These are phyloP conservation scores for Alternaria angustiovoidea DNA, from an alignment of 2,329 filamentous ascomycete genomes.

Conservation along the genomic window DNA sequence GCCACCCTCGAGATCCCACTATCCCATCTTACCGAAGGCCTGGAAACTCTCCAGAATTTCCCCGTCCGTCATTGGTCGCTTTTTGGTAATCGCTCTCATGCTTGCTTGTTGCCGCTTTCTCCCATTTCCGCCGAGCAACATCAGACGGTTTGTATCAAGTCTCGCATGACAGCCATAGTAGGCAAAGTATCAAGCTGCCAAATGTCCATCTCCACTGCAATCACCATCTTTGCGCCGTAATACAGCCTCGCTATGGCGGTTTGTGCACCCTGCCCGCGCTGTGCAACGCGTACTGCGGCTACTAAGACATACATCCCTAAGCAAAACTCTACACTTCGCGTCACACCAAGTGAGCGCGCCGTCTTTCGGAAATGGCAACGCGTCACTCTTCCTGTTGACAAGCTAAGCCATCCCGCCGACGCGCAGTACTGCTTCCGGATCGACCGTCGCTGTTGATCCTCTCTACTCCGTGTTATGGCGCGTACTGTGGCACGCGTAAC, in stretches of 20 bases:
- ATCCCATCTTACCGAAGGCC: slow-evolving; percentile 26
- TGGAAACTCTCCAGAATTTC: slow-evolving; percentile 20
- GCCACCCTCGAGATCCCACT: slow-evolving; percentile 31
- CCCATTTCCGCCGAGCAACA: slow-evolving; percentile 17
- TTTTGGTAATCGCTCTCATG: slow-evolving; percentile 13
- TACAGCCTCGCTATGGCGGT: slow-evolving; percentile 19
- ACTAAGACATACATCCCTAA: slow-evolving; percentile 37
- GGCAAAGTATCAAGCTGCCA: slow-evolving; percentile 24
- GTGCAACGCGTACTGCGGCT: slow-evolving; percentile 35
- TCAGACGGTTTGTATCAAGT: slow-evolving; percentile 26
- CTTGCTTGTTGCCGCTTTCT: slow-evolving; percentile 12
- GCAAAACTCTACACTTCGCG: slow-evolving; percentile 26
- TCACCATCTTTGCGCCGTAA: neutral
- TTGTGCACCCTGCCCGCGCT: slow-evolving; percentile 32
- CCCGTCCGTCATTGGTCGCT: slow-evolving; percentile 27
- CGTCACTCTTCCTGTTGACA: slow-evolving; percentile 26
- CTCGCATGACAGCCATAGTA: slow-evolving; percentile 27
- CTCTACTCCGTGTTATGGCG: slow-evolving; percentile 26
- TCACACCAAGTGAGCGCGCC: slow-evolving; percentile 28
- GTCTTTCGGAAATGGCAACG: slow-evolving; percentile 22
- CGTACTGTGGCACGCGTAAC: slow-evolving; percentile 33
- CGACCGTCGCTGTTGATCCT: slow-evolving; percentile 37
- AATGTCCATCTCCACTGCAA: slow-evolving; percentile 12
- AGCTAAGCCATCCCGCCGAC: slow-evolving; percentile 25
- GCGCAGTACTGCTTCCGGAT: slow-evolving; percentile 23